A percentile compares a stretch with the other conserved stretches of the same genome.
phyloP scores from a whole-genome alignment of 805 yeast genomes.

The Pichia californica region DNA sequence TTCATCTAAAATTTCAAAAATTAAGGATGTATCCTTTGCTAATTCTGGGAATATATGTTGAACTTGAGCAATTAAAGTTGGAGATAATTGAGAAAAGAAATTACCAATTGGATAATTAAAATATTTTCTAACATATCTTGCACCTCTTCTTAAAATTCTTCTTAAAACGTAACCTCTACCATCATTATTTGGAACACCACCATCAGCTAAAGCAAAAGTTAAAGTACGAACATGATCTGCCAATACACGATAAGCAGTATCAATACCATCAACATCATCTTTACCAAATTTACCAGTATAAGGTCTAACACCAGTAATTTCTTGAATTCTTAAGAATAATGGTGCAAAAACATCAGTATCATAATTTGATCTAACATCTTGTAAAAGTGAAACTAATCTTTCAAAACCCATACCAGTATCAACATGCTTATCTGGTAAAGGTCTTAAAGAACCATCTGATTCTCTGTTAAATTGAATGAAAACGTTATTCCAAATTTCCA shows the following conservation, averaged over 20 bases:
- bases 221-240: conserved; percentile 98
- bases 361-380: conserved; percentile 86
- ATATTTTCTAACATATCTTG: conserved; percentile 93
- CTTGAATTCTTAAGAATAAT: conserved; percentile 77
- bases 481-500: conserved; percentile 97
- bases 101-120: conserved; percentile 93
- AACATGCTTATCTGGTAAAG: conserved; percentile 90
- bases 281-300: conserved; percentile 90
- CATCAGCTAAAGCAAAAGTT: conserved; percentile 94
- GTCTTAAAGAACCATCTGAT: conserved; percentile 67
- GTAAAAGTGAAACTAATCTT: conserved; percentile 90
- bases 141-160: conserved; percentile 96
- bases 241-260: conserved; percentile 94
- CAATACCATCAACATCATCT: conserved; percentile 91
- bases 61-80: conserved; percentile 86
- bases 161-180: conserved; percentile 98
- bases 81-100: conserved; percentile 87
- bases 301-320: conserved; percentile 86
- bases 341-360: conserved; percentile 97
- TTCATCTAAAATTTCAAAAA: conserved; percentile 88
- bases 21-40: conserved; percentile 57
- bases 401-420: conserved; percentile 99
- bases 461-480: conserved; percentile 97
- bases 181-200: conserved; percentile 98
- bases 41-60: conserved; percentile 89